A percentile compares a stretch with the other conserved stretches of the same genome.
Evolutionary conservation across 805 yeast genomes (phyloP).

Genomic region (Schwanniomyces sp.): DNA sequence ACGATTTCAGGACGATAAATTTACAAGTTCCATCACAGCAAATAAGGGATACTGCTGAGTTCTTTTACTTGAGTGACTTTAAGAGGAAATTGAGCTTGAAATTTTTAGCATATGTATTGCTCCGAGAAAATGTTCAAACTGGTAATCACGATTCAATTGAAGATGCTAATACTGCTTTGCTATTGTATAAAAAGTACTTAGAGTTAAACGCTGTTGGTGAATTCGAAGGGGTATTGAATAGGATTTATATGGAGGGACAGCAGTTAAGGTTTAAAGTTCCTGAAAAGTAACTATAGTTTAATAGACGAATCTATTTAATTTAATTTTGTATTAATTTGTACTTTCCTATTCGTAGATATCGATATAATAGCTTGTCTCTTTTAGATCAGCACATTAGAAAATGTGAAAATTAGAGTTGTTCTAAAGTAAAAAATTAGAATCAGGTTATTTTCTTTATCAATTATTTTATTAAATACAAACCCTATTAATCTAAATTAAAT

Average conservation of each 20-base stretch:
- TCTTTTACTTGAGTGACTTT: constrained; percentile 71
- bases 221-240: constrained; percentile 61
- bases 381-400: no score
- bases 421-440: no score
- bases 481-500: background rate
- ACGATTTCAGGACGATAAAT: constrained; percentile 92
- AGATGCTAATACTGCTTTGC: constrained; percentile 86
- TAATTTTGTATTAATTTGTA: background rate
- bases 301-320: background rate
- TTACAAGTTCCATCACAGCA: constrained; percentile 83
- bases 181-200: constrained; percentile 69
- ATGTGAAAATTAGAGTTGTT: background rate
- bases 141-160: constrained; percentile 97
- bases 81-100: constrained; percentile 81
- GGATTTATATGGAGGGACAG: constrained; percentile 72
- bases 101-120: constrained; percentile 78
- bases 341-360: no score
- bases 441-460: background rate
- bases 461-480: background rate
- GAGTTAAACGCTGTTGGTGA: constrained; percentile 58
- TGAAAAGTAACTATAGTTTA: constrained; percentile 8
- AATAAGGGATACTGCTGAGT: constrained; percentile 84
- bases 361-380: no score
- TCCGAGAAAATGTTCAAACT: constrained; percentile 76
- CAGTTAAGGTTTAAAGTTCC: constrained; percentile 55